Evolutionary conservation across 2,329 filamentous ascomycete species (phyloP), one percentile per base, ranked within the genome.

Genomic region (Fusarium anthophilum): DNA sequence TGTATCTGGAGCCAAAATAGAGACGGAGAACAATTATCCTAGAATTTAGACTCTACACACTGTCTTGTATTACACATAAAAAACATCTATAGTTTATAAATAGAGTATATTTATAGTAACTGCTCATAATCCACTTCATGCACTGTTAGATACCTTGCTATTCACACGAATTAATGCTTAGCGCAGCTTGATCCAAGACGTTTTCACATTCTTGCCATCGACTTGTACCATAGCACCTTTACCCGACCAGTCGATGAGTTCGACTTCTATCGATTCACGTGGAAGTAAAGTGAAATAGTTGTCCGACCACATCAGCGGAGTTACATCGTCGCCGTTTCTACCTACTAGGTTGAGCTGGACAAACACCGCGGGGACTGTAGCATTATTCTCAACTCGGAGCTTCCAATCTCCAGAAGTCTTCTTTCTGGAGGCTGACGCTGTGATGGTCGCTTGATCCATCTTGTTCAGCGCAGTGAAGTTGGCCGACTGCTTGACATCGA

Each of bases 21-120:
- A 28, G 13, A 14, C 5, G 9, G 44, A 47, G 6, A 9, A 14
- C 1, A 9, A 1, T 4, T 45, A 20, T 10, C 1, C 12, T 1
- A 45, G 17, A 26, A 6, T 13, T 8, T 20, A 45, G 8, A 24
- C 6, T 24, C 14, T 11, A 11, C 24, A 10, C 5, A 17, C 14
- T 17, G 15, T 7, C n/a, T 24, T 17, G 6, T 24, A 43, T 10
- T 6, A 32, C 30, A 32, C 30, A 6, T 32, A 6, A 6, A 32
- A 32, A 32, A 2, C 32, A 8, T 41, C 5, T 6, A 13, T 13
- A n/a, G 8, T 9, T 4, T 10, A 45, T 26, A 4, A 45, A 26
- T 45, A 45, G 11, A 18, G 8, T 18, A 26, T 26, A 18, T 6
- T 6, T 7, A 26, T 5, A 26, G 17, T 1, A 5, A 20, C n/a